phyloP scores from a whole-genome alignment of 305 asterid genomes.

The Fraxinus latifolia region DNA sequence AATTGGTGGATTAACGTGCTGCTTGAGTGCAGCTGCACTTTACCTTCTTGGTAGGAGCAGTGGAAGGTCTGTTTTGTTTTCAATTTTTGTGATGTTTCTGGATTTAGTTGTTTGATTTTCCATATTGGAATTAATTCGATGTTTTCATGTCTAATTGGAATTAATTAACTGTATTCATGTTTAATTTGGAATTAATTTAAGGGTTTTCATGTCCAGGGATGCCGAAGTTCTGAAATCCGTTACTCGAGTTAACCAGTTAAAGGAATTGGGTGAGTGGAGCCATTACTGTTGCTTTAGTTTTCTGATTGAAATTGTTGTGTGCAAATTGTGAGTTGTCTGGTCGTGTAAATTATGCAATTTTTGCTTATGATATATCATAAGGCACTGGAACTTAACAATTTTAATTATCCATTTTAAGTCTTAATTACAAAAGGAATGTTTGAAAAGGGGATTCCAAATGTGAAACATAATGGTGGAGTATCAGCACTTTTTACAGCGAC shows the following conservation, averaged over 20 bases:
- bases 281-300: constrained; percentile 5
- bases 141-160: not conserved
- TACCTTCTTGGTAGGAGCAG: constrained; percentile 96
- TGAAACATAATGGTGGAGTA: not conserved
- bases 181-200: not conserved
- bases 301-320: not conserved
- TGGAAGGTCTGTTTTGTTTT: constrained; percentile 57
- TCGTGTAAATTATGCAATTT: not conserved
- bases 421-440: not conserved
- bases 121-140: constrained; percentile 5
- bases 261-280: constrained; percentile 70
- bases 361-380: not conserved
- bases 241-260: constrained; percentile 82
- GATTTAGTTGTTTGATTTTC: not conserved
- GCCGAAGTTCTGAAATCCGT: constrained; percentile 81
- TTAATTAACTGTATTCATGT: not conserved
- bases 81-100: not conserved
- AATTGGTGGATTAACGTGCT: constrained; percentile 84
- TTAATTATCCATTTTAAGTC: not conserved
- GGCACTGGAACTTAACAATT: not conserved
- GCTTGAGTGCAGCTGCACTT: constrained; percentile 92
- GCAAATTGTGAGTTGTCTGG: not conserved
- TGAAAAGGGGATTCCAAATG: not conserved
- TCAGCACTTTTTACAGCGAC: not conserved
- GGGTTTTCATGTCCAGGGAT: constrained; percentile 48